Conservation (phyloP, 2,329 filamentous ascomycete species). For the Claviceps maximensis region DNA sequence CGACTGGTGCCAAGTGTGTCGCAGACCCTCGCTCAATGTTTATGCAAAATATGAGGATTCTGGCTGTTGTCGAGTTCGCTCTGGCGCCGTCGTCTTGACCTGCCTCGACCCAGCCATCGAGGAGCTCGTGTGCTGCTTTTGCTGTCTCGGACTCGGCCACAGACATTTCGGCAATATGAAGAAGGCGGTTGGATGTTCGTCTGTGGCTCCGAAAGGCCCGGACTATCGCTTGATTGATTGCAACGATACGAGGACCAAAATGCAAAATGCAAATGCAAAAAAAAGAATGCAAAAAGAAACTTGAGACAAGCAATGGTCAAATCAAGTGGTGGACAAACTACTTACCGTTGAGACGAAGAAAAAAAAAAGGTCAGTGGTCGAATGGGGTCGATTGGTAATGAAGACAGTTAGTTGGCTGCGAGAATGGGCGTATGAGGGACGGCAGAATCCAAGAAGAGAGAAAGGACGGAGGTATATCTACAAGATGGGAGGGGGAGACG, state of each 20-base stretch:
- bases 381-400: constrained; percentile 12
- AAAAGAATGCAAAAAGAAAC: not conserved
- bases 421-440: constrained; percentile 12
- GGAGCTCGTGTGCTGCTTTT: not conserved
- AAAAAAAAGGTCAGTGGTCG: constrained; percentile 8
- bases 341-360: constrained; percentile 14
- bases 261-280: not conserved
- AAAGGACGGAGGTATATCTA: constrained; percentile 9
- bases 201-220: not conserved
- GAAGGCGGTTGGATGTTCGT: not conserved
- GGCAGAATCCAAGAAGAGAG: constrained; percentile 12
- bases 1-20: not conserved
- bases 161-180: not conserved
- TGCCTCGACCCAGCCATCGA: not conserved
- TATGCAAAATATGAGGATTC: not conserved
- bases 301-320: not conserved
- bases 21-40: not conserved
- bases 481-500: constrained; percentile 8
- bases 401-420: constrained; percentile 17
- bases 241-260: not conserved
- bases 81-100: not conserved
- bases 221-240: not conserved
- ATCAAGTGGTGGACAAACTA: constrained; percentile 6
- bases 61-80: not conserved
- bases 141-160: not conserved